Conservation (phyloP, 352 stramenopile species). For the Pilasporangium apinafurcum region DNA sequence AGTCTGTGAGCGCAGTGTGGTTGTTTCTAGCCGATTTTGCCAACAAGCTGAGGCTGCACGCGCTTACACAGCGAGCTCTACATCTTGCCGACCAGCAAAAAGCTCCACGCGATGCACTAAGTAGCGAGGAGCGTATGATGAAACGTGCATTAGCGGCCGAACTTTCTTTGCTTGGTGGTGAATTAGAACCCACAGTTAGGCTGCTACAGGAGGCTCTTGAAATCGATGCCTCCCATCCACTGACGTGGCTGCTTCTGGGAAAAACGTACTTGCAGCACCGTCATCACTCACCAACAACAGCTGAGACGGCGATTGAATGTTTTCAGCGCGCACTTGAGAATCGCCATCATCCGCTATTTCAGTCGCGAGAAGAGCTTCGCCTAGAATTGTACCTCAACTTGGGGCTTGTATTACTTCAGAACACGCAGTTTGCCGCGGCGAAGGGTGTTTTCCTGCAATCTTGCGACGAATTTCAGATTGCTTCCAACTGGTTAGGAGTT, state of each 20-base stretch:
- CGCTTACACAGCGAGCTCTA: constrained; percentile 23
- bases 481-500: constrained; percentile 74
- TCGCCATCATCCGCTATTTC: constrained; percentile 17
- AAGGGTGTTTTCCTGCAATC: constrained; percentile 48
- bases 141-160: constrained; percentile 43
- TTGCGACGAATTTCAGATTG: constrained; percentile 54
- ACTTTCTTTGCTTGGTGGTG: constrained; percentile 16
- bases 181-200: constrained; percentile 16
- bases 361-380: constrained; percentile 17
- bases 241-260: constrained; percentile 52
- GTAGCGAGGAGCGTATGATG: constrained; percentile 34
- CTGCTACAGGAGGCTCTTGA: constrained; percentile 51
- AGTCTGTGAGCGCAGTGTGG: constrained; percentile 53
- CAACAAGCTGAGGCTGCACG: constrained; percentile 34
- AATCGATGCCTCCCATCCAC: constrained; percentile 42
- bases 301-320: constrained; percentile 40
- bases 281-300: constrained; percentile 22
- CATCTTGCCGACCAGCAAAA: constrained; percentile 25
- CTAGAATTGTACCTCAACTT: constrained; percentile 50
- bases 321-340: constrained; percentile 38
- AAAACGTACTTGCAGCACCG: constrained; percentile 38
- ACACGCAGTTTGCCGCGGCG: constrained; percentile 46
- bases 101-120: constrained; percentile 30
- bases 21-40: constrained; percentile 41
- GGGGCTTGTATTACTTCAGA: constrained; percentile 54